Base-by-base conservation (phyloP, 495 filamentous ascomycete species). In the Letharia columbiana region DNA sequence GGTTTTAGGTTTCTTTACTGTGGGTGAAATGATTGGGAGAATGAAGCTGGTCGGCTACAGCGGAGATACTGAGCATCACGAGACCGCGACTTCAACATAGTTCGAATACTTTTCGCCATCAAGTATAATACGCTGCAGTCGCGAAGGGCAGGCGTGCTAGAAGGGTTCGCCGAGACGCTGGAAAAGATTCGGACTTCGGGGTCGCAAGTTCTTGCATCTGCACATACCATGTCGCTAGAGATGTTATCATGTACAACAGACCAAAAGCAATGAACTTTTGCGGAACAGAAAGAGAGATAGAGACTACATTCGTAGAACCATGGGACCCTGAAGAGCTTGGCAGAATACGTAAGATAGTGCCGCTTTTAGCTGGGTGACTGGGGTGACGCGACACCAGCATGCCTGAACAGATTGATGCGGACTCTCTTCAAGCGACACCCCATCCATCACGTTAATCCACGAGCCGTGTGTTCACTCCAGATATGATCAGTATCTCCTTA, bases 11-110 rank as follows among this genome's bases (percentile, higher is more conserved):
- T 98, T 99, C 84, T 99, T 98, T 84, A 92, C 91, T 23, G 85
- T 99, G 33, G 94, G 94, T 66, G 91, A 97, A 84, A 98, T 99
- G 78, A 88, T 98, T 70, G 94, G 94, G 66, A 82, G 92, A 65
- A 81, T 91, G 78, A 96, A 98, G 87, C 75, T 99, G 68, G 80
- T 99, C 72, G 94, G 94, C 68, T 99, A 98, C 82, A 82, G 85
- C 75, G 91, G 90, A 71, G 83, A 89, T 69, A 69, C 75, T 71
- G 80, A 76, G 54, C 78, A 79, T 70, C 84, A 86, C 65, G 75
- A 72, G 66, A 45, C 54, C n/a, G 64, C 65, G 40, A 62, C 64
- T 37, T 35, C 54, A 49, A 54, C 52, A n/a, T 63, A 66, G 33
- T 41, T 41, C 31, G 20, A 47, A 42, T 13, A n/a, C 3, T 8